These are phyloP conservation scores for Coemansia sp. DNA, from an alignment of 192 early-diverging fungal genomes.

Conservation along the genomic window DNA sequence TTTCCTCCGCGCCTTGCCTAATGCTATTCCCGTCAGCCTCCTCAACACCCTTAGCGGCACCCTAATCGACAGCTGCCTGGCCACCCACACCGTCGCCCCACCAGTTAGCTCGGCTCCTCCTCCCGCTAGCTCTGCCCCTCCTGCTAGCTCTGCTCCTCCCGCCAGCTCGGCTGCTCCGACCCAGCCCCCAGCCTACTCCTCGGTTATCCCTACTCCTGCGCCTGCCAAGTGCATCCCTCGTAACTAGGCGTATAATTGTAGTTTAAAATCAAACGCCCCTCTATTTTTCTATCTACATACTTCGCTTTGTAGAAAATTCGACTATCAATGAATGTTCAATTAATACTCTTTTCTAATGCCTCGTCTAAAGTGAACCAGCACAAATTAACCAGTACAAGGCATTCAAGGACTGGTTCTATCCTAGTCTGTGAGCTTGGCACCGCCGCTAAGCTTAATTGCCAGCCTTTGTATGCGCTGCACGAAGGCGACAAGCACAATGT, in stretches of 20 bases:
- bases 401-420: background rate
- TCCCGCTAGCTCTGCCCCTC: conserved; percentile 5
- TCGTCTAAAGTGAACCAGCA: background rate
- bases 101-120: background rate
- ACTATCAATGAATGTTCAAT: background rate
- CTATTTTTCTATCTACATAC: background rate
- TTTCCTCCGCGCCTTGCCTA: conserved; percentile 34
- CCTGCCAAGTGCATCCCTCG: conserved; percentile 34
- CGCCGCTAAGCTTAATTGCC: no score
- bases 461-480: no score
- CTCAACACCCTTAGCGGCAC: conserved; percentile 28
- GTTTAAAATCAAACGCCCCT: no score
- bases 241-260: conserved; percentile 4
- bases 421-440: no score
- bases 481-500: no score
- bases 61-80: conserved; percentile 27
- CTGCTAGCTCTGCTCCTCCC: conserved; percentile 7
- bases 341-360: background rate
- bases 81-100: conserved; percentile 21
- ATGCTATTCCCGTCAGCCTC: conserved; percentile 40
- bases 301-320: background rate
- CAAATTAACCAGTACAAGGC: background rate
- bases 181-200: conserved; percentile 12
- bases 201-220: conserved; percentile 1
- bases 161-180: conserved; percentile 14